phyloP scores from a whole-genome alignment of 2,329 filamentous ascomycete genomes.

The Penicillium sp. region DNA sequence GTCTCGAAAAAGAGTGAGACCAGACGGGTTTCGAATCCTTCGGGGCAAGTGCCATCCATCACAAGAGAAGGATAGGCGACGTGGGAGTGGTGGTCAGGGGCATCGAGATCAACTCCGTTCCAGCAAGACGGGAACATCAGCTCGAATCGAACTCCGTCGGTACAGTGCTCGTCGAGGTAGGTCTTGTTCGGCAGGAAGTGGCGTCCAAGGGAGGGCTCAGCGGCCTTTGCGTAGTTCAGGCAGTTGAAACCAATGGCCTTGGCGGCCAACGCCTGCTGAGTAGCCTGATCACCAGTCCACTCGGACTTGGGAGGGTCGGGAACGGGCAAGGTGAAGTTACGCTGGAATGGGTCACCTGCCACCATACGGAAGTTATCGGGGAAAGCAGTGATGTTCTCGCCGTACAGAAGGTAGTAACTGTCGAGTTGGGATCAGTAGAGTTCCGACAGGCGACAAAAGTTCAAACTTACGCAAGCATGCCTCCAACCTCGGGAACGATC shows the following conservation, averaged over 20 bases:
- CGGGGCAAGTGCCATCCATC: slow-evolving; percentile 71
- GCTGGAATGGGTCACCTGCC: slow-evolving; percentile 65
- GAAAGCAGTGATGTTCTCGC: slow-evolving; percentile 65
- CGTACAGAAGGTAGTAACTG: slow-evolving; percentile 81
- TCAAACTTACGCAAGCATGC: slow-evolving; percentile 73
- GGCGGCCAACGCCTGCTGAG: slow-evolving; percentile 68
- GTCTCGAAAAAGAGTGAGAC: slow-evolving; percentile 80
- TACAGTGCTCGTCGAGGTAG: slow-evolving; percentile 75
- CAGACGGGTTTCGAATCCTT: slow-evolving; percentile 63
- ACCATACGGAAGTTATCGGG: slow-evolving; percentile 77
- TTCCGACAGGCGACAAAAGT: slow-evolving; percentile 1
- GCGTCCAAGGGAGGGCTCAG: slow-evolving; percentile 74
- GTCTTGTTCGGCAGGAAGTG: slow-evolving; percentile 76
- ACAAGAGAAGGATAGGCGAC: slow-evolving; percentile 75
- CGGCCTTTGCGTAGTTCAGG: slow-evolving; percentile 65
- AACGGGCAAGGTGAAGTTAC: slow-evolving; percentile 66
- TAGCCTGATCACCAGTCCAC: slow-evolving; percentile 64
- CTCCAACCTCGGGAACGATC: slow-evolving; percentile 69
- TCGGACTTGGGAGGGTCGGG: slow-evolving; percentile 65
- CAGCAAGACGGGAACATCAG: slow-evolving; percentile 88
- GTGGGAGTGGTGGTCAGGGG: slow-evolving; percentile 57
- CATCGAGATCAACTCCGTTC: slow-evolving; percentile 64
- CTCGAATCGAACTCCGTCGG: slow-evolving; percentile 76
- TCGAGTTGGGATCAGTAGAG: slow-evolving; percentile 4
- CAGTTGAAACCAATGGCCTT: slow-evolving; percentile 94